These are phyloP conservation scores for Barbarea vulgaris DNA, from an alignment of 345 rosid species.

Conservation along the genomic window DNA sequence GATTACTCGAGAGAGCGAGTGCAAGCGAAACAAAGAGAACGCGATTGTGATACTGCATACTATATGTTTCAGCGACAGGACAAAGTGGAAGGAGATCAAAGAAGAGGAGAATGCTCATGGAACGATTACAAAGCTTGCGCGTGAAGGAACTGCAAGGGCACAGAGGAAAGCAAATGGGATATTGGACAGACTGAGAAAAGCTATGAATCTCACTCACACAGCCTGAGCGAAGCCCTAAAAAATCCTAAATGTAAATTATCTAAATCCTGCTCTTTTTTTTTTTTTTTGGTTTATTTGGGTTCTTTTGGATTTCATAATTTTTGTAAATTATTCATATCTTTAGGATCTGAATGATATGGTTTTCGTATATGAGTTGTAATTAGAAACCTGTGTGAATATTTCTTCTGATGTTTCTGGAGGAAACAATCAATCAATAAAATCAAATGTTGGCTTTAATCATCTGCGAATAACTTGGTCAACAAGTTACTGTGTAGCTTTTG, in stretches of 20 bases:
- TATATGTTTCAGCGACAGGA: slow-evolving; percentile 71
- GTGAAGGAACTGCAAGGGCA: slow-evolving; percentile 90
- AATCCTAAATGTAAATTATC: slow-evolving; percentile 35
- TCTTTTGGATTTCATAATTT: slow-evolving; percentile 23
- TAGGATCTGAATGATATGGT: slow-evolving; percentile 34
- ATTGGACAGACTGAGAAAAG: slow-evolving; percentile 72
- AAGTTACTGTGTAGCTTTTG: slow-evolving; percentile 33
- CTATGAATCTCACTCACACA: slow-evolving; percentile 78
- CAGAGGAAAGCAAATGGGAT: slow-evolving; percentile 86
- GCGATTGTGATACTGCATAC: slow-evolving; percentile 75
- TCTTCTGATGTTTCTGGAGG: slow-evolving; percentile 13
- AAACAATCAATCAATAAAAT: slow-evolving; percentile 27
- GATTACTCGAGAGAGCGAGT: slow-evolving; percentile 64
- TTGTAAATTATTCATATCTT: slow-evolving; percentile 38
- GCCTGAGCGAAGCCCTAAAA: slow-evolving; percentile 49
- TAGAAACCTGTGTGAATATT: slow-evolving; percentile 35
- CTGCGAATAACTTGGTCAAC: slow-evolving; percentile 25
- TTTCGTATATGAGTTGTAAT: slow-evolving; percentile 29
- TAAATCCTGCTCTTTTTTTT: neutral
- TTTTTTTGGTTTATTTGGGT: neutral
- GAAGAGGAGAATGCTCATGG: slow-evolving; percentile 71
- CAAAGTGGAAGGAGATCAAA: slow-evolving; percentile 69
- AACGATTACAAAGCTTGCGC: slow-evolving; percentile 75
- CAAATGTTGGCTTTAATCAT: slow-evolving; percentile 19
- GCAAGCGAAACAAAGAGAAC: slow-evolving; percentile 89